A percentile compares a stretch with the other conserved stretches of the same genome.
Evolutionary conservation across 2,329 filamentous ascomycete species (phyloP).

Genomic region (Lachnellula suecica): DNA sequence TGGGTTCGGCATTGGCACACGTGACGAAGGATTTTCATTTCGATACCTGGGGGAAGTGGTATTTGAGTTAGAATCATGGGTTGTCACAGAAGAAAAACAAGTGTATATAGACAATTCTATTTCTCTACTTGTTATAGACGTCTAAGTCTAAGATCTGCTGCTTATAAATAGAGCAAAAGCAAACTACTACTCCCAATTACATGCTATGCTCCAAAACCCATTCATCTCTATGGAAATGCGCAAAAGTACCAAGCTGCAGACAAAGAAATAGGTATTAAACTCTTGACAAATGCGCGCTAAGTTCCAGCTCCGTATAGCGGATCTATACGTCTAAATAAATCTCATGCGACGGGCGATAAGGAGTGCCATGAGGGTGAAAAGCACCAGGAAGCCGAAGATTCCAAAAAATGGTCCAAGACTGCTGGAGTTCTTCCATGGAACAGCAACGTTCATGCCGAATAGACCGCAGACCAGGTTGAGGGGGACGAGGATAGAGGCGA

Average conservation of each 20-base stretch:
- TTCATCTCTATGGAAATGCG: too few species aligned
- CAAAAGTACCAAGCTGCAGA: too few species aligned
- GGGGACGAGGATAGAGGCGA: conserved; percentile 94
- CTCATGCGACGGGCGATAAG: conserved; percentile 25
- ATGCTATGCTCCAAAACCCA: too few species aligned
- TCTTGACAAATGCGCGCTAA: too few species aligned
- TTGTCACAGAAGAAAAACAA: too few species aligned
- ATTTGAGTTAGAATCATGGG: background rate
- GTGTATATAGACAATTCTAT: background rate
- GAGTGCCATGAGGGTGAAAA: conserved; percentile 40
- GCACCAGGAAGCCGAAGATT: conserved; percentile 56
- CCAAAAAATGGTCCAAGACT: conserved; percentile 57
- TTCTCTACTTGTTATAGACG: background rate
- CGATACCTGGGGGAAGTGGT: background rate
- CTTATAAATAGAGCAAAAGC: background rate
- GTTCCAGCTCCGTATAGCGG: too few species aligned
- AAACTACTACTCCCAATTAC: too few species aligned
- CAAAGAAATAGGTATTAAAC: background rate
- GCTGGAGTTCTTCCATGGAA: conserved; percentile 57
- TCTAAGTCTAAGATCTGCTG: background rate
- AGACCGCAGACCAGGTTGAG: conserved; percentile 78
- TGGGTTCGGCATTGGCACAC: background rate
- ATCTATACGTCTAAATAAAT: conserved; percentile 25
- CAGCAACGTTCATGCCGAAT: conserved; percentile 76
- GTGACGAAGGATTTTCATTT: background rate